Percentiles rank a stretch among this genome's conserved stretches.
phyloP scores from a whole-genome alignment of 768 basidiomycete species.

The Pisolithus sp. region DNA sequence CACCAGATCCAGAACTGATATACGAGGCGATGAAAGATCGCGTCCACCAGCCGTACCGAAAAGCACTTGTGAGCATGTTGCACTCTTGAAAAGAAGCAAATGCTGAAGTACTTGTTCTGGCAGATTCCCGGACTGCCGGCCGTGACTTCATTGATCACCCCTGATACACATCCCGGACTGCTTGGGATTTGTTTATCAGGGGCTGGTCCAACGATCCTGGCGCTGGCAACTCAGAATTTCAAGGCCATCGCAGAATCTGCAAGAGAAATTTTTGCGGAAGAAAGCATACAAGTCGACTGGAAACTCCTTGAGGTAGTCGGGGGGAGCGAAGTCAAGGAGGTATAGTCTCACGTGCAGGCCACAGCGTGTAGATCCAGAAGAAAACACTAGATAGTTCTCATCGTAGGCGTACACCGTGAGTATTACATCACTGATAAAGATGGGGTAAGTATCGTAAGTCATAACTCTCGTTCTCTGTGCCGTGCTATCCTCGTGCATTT shows the following conservation, averaged over 20 bases:
- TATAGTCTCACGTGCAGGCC: constrained; percentile 8
- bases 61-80: constrained; percentile 56
- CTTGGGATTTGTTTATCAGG: constrained; percentile 97
- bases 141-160: constrained; percentile 85
- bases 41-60: constrained; percentile 95
- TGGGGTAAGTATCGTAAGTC: constrained; percentile 1
- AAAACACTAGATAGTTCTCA: constrained; percentile 7
- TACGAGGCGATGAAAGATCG: constrained; percentile 99
- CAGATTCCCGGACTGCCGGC: constrained; percentile 95
- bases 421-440: constrained; percentile 14
- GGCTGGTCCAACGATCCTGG: constrained; percentile 95
- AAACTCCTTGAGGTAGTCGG: constrained; percentile 68
- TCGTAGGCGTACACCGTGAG: constrained; percentile 14
- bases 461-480: constrained; percentile 2
- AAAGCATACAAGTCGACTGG: constrained; percentile 84
- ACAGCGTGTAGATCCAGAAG: not conserved
- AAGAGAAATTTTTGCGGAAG: constrained; percentile 59
- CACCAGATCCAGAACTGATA: constrained; percentile 93
- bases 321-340: constrained; percentile 29
- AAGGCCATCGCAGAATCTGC: constrained; percentile 83
- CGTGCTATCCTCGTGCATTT: constrained; percentile 61
- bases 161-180: constrained; percentile 85
- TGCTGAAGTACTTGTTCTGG: not conserved
- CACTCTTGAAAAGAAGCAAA: not conserved
- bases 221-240: constrained; percentile 81